These are phyloP conservation scores for Saccharomycopsis hybrid DNA, from an alignment of 1,139 yeast genomes.

Conservation along the genomic window DNA sequence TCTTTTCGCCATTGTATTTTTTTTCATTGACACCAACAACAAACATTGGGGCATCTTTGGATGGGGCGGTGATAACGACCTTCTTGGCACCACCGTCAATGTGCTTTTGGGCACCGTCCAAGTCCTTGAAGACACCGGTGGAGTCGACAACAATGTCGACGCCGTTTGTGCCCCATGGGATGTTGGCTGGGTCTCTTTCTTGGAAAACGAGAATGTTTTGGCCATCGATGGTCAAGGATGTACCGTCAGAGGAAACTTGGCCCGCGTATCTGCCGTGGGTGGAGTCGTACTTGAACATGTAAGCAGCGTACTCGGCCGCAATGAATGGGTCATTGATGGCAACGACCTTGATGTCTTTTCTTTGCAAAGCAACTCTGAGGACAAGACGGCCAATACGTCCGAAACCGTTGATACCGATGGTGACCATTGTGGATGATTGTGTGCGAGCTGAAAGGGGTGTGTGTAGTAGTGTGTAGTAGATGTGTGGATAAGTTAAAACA, in stretches of 20 bases:
- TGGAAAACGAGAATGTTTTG: constrained; percentile 61
- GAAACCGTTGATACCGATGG: constrained; percentile 84
- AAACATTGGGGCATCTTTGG: constrained; percentile 84
- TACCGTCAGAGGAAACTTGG: constrained; percentile 51
- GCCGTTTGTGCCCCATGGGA: constrained; percentile 77
- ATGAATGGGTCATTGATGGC: constrained; percentile 84
- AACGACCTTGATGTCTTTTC: constrained; percentile 67
- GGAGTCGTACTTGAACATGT: constrained; percentile 86
- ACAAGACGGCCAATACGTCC: constrained; percentile 85
- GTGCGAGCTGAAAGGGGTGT: too few relatives aligned
- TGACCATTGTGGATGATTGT: constrained; percentile 32
- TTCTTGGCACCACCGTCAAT: constrained; percentile 85
- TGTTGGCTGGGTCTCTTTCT: constrained; percentile 74
- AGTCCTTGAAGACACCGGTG: constrained; percentile 80
- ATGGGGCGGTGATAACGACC: constrained; percentile 83
- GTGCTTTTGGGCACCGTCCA: constrained; percentile 77
- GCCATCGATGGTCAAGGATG: constrained; percentile 56
- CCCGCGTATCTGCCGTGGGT: constrained; percentile 77
- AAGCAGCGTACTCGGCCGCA: constrained; percentile 76
- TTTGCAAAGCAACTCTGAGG: constrained; percentile 65
- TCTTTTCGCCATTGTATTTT: constrained; percentile 62
- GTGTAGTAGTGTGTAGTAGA: too few relatives aligned
- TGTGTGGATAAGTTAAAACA: too few relatives aligned
- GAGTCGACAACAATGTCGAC: constrained; percentile 80
- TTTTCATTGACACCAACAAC: constrained; percentile 81